Percentiles rank a stretch among this genome's conserved stretches.
Conservation (phyloP, 2,329 filamentous ascomycete genomes). For the Aspergillus luchuensis region DNA sequence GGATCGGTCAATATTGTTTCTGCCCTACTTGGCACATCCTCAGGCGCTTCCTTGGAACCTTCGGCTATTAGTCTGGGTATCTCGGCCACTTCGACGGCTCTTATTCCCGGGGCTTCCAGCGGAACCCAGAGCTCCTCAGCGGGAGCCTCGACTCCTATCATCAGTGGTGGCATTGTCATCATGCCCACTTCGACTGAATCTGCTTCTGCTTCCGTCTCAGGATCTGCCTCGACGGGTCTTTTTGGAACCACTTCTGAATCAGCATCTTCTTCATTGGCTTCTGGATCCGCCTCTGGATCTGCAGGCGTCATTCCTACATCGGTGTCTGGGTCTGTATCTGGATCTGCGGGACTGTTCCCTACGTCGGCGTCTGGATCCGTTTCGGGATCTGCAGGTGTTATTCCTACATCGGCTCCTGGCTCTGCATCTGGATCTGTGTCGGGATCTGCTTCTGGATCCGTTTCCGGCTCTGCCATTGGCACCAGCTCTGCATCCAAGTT, state of each 20-base stretch:
- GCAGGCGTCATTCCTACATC: conserved; percentile 9
- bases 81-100: conserved; percentile 4
- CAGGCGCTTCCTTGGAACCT: not conserved
- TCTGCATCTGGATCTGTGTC: not conserved
- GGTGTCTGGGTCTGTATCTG: not conserved
- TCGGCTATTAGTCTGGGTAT: not conserved
- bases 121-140: not conserved
- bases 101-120: not conserved
- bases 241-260: not conserved
- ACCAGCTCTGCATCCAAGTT: not conserved
- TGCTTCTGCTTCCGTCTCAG: conserved; percentile 8
- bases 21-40: conserved; percentile 9
- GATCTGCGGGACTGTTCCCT: not conserved
- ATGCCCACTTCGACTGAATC: conserved; percentile 7
- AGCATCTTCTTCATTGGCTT: not conserved
- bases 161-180: not conserved
- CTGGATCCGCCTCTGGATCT: not conserved
- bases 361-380: not conserved
- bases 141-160: not conserved
- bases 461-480: not conserved
- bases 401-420: not conserved
- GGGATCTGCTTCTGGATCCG: not conserved
- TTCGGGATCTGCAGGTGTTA: not conserved
- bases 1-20: conserved; percentile 1
- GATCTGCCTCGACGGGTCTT: not conserved